phyloP scores from a whole-genome alignment of 2,329 filamentous ascomycete genomes.

The Moelleriella libera region DNA sequence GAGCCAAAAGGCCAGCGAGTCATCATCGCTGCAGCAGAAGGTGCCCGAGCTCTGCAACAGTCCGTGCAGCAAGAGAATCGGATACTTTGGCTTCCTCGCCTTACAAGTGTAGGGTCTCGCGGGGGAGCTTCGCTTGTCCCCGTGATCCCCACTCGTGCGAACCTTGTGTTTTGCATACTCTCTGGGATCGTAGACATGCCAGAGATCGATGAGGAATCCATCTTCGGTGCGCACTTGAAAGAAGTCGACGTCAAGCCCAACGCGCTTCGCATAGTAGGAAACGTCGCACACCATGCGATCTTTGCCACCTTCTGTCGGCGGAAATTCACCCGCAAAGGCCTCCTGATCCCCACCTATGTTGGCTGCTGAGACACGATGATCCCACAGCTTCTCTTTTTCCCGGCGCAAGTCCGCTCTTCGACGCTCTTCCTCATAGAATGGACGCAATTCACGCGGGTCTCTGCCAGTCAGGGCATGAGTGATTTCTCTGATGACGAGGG shows the following conservation, averaged over 20 bases:
- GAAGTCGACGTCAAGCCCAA: slow-evolving; percentile 73
- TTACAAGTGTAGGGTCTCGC: slow-evolving; percentile 23
- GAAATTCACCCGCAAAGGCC: slow-evolving; percentile 40
- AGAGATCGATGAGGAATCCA: slow-evolving; percentile 77
- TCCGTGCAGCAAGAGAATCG: slow-evolving; percentile 77
- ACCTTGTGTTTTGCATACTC: slow-evolving; percentile 37
- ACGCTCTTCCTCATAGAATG: slow-evolving; percentile 62
- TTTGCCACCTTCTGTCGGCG: slow-evolving; percentile 64
- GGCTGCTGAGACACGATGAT: slow-evolving; percentile 22
- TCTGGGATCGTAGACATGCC: slow-evolving; percentile 77
- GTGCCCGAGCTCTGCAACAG: slow-evolving; percentile 78
- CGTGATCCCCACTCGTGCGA: not conserved
- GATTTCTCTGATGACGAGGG: slow-evolving; percentile 30
- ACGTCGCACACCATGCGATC: slow-evolving; percentile 71
- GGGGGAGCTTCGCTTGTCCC: slow-evolving; percentile 12
- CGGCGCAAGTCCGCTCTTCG: slow-evolving; percentile 40
- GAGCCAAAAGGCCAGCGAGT: slow-evolving; percentile 80
- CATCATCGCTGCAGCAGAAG: slow-evolving; percentile 81
- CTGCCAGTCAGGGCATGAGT: slow-evolving; percentile 41
- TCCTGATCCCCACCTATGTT: slow-evolving; percentile 24
- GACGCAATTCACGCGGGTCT: slow-evolving; percentile 44
- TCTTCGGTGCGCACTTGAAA: slow-evolving; percentile 86
- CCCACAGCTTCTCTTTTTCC: slow-evolving; percentile 51
- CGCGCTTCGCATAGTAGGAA: slow-evolving; percentile 72
- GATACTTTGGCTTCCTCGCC: slow-evolving; percentile 49